Evolutionary conservation across 139 green algal genomes (phyloP), one percentile per base, ranked within the genome.

Genomic region (Coccomyxa sp.): DNA sequence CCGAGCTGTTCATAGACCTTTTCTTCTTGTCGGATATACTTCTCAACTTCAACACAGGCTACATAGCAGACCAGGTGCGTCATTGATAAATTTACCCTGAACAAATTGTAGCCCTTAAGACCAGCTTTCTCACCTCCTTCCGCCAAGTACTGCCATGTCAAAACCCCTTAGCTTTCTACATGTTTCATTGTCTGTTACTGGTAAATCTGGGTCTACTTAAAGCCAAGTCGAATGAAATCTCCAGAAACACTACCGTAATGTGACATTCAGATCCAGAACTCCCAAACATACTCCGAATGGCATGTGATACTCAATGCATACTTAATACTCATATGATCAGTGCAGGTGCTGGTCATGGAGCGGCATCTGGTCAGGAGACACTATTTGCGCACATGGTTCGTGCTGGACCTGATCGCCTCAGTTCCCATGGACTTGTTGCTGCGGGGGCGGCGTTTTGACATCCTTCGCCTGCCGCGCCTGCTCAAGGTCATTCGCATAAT

Each of bases 21-120:
- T 82, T 84, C 27, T 87, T 87, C 76, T 71, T 87, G 75, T 51
- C 66, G 14, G 84, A 87, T 66, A 82, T 87, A 28, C 0, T 77
- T 13, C 63, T 87, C 30, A 87, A 87, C 63, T 87, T 87, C 51
- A 85, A 87, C 25, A 87, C 84, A 7, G 84, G 84, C 76, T 85
- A 82, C 76, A 87, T 87, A 23, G 31, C n/a, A 9, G 84, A 87
- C 25, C 84, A 86, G 83, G 83, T 81, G 30, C 27, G n/a, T 21
- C 71, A 12, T 3, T 32, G 1, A 1, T 32, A 1, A 3, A 27
- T 25, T 4, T 75, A 30, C 66, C 9, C 66, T 27, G 3, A 75
- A 25, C 63, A 71, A 71, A 71, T 16, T 27, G 63, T 71, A 27
- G 63, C 16, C 63, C n/a, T n/a, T n/a, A n/a, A n/a, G n/a, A n/a